These are phyloP conservation scores for Neofusicoccum parvum DNA, from an alignment of 2,329 filamentous ascomycete species.

Conservation along the genomic window DNA sequence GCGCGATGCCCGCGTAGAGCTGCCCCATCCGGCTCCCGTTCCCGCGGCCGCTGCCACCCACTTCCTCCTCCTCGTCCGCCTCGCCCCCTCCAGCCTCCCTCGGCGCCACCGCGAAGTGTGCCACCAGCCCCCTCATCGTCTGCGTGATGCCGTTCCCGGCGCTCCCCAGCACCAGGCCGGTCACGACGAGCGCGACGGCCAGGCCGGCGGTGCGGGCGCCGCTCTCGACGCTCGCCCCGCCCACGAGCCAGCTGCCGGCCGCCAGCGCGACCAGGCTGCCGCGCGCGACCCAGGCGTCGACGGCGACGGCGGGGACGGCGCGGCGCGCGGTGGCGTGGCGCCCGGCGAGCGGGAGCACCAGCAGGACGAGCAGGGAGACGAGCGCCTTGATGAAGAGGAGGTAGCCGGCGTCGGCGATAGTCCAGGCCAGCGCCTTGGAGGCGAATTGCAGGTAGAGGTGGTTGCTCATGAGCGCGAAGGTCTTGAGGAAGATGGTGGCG, in stretches of 20 bases:
- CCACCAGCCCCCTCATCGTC: conserved; percentile 16
- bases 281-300: conserved; percentile 9
- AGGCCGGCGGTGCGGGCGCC: no score
- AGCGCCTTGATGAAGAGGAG: conserved; percentile 13
- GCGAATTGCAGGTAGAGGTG: conserved; percentile 14
- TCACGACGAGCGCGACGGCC: background rate
- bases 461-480: conserved; percentile 16
- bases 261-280: background rate
- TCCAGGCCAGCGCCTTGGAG: background rate
- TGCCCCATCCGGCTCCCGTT: background rate
- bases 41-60: no score
- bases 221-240: background rate
- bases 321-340: background rate
- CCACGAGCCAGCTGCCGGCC: background rate
- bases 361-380: conserved; percentile 5
- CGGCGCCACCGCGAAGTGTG: background rate
- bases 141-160: conserved; percentile 17
- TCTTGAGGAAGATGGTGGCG: conserved; percentile 16
- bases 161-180: background rate
- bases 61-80: background rate
- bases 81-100: background rate
- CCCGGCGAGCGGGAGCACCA: background rate
- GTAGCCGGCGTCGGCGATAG: conserved; percentile 9
- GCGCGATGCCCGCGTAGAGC: conserved; percentile 7
- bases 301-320: background rate